Percentiles rank a stretch among this genome's conserved stretches.
phyloP scores from a whole-genome alignment of 306 rosid species.

The Ziziphus jujuba region DNA sequence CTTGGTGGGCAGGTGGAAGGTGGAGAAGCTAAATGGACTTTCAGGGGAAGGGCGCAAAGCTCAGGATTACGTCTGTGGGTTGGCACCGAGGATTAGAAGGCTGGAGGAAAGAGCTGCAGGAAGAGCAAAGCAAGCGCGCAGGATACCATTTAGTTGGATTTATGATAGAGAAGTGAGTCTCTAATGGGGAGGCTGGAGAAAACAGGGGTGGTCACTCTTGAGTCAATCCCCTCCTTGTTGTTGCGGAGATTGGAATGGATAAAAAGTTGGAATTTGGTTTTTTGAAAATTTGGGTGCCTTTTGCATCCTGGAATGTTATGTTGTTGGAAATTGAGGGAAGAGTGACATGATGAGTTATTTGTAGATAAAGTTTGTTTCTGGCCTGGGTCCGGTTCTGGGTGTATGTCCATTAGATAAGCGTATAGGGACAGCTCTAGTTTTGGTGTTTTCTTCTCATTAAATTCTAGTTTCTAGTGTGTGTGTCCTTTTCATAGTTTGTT shows the following conservation, averaged over 20 bases:
- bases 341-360: constrained; percentile 9
- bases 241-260: neutral
- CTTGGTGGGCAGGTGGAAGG: constrained; percentile 86
- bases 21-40: constrained; percentile 62
- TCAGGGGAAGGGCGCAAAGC: constrained; percentile 77
- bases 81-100: constrained; percentile 79
- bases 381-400: constrained; percentile 20
- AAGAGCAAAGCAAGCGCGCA: constrained; percentile 51
- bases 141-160: constrained; percentile 71
- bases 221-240: too few relatives aligned
- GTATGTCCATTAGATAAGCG: constrained; percentile 11
- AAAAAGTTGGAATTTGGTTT: too few relatives aligned
- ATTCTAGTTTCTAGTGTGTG: too few relatives aligned
- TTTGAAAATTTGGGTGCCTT: too few relatives aligned
- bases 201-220: too few relatives aligned
- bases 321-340: constrained; percentile 8
- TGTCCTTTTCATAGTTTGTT: too few relatives aligned
- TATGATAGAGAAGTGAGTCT: constrained; percentile 69
- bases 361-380: constrained; percentile 36
- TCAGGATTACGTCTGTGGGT: constrained; percentile 76
- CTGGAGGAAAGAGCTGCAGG: constrained; percentile 82
- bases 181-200: constrained; percentile 21
- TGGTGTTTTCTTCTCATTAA: too few relatives aligned
- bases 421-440: neutral
- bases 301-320: neutral